Evolutionary conservation across 2,329 filamentous ascomycete genomes (phyloP).

Genomic region (Pseudogymnoascus sp.): DNA sequence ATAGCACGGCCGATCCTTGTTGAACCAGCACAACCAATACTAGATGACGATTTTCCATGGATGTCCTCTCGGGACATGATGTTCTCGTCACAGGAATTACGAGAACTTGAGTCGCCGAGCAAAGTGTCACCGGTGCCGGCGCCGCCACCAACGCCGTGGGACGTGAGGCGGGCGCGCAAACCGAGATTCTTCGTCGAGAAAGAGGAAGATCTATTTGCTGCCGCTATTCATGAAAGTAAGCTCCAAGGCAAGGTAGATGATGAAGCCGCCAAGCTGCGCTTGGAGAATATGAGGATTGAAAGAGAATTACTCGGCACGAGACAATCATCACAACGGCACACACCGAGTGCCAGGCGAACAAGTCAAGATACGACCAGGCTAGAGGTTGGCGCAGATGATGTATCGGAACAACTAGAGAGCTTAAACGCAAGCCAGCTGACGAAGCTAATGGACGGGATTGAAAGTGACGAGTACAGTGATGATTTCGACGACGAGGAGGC

Average conservation of each 20-base stretch:
- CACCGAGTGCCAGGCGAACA: neutral
- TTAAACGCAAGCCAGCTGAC: neutral
- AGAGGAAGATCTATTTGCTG: constrained; percentile 22
- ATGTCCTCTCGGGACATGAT: constrained; percentile 33
- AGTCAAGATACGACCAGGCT: neutral
- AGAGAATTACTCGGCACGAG: neutral
- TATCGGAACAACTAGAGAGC: neutral
- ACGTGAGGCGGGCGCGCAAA: neutral
- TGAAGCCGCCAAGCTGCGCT: neutral
- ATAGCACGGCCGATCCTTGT: neutral
- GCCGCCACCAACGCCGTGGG: constrained; percentile 1
- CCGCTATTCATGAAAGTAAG: constrained; percentile 21
- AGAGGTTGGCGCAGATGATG: neutral
- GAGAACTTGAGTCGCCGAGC: constrained; percentile 32
- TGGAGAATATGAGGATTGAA: constrained; percentile 3
- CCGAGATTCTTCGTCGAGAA: constrained; percentile 25
- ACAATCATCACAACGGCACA: neutral
- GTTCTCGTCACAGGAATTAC: constrained; percentile 41
- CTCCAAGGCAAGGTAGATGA: neutral
- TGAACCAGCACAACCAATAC: neutral
- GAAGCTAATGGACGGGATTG: neutral
- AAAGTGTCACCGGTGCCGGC: constrained; percentile 2
- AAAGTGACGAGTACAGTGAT: neutral
- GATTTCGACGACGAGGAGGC: neutral
- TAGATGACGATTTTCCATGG: neutral